Evolutionary conservation across 106 monocot species (phyloP).

Genomic region (Dioscorea dumetorum): DNA sequence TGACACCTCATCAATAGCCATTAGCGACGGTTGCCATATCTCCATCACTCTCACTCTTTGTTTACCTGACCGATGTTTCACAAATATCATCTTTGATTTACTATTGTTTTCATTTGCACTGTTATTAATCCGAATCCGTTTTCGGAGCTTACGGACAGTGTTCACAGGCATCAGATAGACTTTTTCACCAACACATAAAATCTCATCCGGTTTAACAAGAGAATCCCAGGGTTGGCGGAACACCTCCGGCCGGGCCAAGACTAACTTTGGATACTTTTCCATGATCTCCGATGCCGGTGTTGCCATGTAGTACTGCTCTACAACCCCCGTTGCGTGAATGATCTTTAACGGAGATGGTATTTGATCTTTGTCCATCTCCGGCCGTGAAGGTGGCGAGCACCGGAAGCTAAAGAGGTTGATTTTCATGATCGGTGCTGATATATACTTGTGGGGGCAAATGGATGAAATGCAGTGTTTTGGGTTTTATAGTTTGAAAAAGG

Average conservation of each 20-base stretch:
- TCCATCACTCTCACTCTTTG: neutral
- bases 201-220: slow-evolving; percentile 16
- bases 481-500: no score
- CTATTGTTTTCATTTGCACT: no score
- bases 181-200: slow-evolving; percentile 11
- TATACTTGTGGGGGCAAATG: no score
- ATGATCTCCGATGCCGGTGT: slow-evolving; percentile 3
- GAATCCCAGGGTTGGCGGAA: slow-evolving; percentile 16
- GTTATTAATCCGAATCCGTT: neutral
- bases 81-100: no score
- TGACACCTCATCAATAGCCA: neutral
- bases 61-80: no score
- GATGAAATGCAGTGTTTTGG: no score
- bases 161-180: slow-evolving; percentile 9
- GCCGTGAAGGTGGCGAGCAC: no score
- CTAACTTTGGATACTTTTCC: neutral
- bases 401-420: no score
- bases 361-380: no score
- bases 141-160: slow-evolving; percentile 9
- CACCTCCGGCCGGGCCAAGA: slow-evolving; percentile 11
- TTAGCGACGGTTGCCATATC: neutral
- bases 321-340: slow-evolving; percentile 9
- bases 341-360: slow-evolving; percentile 3
- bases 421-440: no score
- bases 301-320: slow-evolving; percentile 24